Evolutionary conservation across 768 basidiomycete species (phyloP), one percentile per base, ranked within the genome.

Genomic region (Hericium coralloides): DNA sequence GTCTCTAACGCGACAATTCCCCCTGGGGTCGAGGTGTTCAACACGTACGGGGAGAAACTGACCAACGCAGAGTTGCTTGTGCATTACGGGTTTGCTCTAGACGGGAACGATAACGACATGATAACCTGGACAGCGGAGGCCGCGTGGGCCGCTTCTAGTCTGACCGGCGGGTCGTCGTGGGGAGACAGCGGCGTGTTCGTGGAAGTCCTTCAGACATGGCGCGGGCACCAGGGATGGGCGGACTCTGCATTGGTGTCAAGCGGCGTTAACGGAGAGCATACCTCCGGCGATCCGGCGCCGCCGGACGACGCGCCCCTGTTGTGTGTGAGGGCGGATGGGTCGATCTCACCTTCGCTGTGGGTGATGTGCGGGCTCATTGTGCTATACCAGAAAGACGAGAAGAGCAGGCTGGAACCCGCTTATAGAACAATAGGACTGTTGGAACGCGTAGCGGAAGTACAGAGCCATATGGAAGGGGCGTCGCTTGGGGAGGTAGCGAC

Each of bases 71-170:
- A 82, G 63, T 76, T 92, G 14, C 72, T 90, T 52, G 74, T 72
- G 15, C 81, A 78, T 59, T 91, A 91, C 67, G 89, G 89, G 0
- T 92, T 92, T 65, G 66, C 74, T 25, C 74, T 91, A n/a, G 84
- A 89, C 49, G 81, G 75, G 22, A 90, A 90, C 66, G 85, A 84
- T 50, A 74, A 80, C 59, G 87, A 90, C 63, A 65, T 71, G n/a
- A 63, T 87, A 22, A 71, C 22, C 55, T 73, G 66, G 53, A 52
- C 59, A 14, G 38, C 26, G 20, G 53, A 55, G 5, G 63, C 63
- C 41, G 53, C 59, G 38, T 67, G 69, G 45, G 56, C 58, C 12
- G 65, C 66, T 17, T 31, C n/a, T 12, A 53, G 65, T 66, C 39
- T 55, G 58, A 49, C 55, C 58, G 54, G 39, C 47, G 12, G 6